Conservation (phyloP, 352 stramenopile species). For the Phytophthora litchii region DNA sequence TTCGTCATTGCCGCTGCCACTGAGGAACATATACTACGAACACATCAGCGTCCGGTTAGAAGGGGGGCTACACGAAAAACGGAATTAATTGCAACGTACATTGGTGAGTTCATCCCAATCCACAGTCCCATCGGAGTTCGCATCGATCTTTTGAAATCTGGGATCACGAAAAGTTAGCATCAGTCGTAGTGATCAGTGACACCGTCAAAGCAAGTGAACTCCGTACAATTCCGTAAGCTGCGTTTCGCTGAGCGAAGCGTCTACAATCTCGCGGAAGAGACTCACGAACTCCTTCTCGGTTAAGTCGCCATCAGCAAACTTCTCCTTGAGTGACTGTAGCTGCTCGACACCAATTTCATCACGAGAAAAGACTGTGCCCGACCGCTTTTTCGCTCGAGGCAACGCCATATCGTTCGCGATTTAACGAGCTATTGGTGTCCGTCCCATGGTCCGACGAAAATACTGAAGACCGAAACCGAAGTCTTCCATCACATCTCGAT, state of each 20-base stretch:
- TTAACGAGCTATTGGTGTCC: constrained; percentile 1
- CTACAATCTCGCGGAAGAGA: constrained; percentile 84
- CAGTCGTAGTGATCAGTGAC: not conserved
- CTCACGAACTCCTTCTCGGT: constrained; percentile 87
- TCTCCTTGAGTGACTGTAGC: constrained; percentile 84
- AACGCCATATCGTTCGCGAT: constrained; percentile 24
- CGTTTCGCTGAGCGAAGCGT: constrained; percentile 74
- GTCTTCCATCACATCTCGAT: not conserved
- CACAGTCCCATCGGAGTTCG: constrained; percentile 85
- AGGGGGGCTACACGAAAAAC: not conserved
- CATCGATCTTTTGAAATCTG: constrained; percentile 90
- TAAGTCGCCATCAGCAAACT: constrained; percentile 83
- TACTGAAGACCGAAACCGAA: constrained; percentile 25
- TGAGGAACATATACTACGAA: constrained; percentile 85
- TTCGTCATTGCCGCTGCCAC: constrained; percentile 64
- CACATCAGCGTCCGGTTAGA: not conserved
- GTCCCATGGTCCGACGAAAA: constrained; percentile 17
- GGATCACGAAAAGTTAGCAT: not conserved
- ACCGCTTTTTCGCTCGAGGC: constrained; percentile 45
- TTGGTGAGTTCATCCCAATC: constrained; percentile 92
- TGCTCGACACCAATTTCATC: constrained; percentile 85
- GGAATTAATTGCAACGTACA: constrained; percentile 31
- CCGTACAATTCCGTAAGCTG: constrained; percentile 84
- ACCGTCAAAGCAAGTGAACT: not conserved
- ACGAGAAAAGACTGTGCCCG: constrained; percentile 71